Base-by-base conservation (phyloP, 208 protist species). In the Wallacemonas rigidus region DNA sequence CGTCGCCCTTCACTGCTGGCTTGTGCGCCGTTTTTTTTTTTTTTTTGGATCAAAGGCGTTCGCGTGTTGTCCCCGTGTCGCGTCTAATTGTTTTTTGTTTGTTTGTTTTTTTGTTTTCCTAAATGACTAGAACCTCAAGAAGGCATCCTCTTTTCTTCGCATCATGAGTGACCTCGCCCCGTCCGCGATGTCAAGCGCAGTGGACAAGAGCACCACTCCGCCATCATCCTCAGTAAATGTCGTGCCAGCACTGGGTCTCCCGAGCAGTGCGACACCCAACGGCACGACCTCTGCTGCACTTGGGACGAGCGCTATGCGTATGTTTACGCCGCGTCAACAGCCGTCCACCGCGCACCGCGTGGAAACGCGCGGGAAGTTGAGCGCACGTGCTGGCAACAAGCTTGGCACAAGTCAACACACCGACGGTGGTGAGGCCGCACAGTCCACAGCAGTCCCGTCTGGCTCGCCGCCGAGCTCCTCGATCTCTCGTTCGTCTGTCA, bases 241-340 rank as follows among this genome's bases (percentile, higher is more conserved):
- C 26, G 26, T 26, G 26, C 26, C 26, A 26, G 26, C 26, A 26
- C 26, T 26, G 26, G 26, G 26, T 26, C 26, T 26, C 26, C 26
- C 26, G 26, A 26, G 26, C 26, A 26, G 26, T 26, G 26, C 26
- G 26, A 26, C 26, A 26, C 26, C 26, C 26, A 26, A 26, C 26
- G 26, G 26, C 26, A 26, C 26, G 26, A 26, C 26, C 26, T 0
- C 26, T 26, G 26, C 26, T 26, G 26, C 26, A 26, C 26, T 26
- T 26, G 26, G 26, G n/a, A 3, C 39, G 41, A 26, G 36, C 15
- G 36, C 69, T 2, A 73, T 73, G 69, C 54, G 53, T 6, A 62
- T 73, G 56, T 73, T 67, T 39, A 73, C 69, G 9, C 69, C 69
- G 36, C 69, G 69, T 35, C 69, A 73, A 39, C 69, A 73, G 56